A percentile compares a stretch with the other conserved stretches of the same genome.
These are phyloP conservation scores for Russula sp. DNA, from an alignment of 768 basidiomycete genomes.

Conservation along the genomic window DNA sequence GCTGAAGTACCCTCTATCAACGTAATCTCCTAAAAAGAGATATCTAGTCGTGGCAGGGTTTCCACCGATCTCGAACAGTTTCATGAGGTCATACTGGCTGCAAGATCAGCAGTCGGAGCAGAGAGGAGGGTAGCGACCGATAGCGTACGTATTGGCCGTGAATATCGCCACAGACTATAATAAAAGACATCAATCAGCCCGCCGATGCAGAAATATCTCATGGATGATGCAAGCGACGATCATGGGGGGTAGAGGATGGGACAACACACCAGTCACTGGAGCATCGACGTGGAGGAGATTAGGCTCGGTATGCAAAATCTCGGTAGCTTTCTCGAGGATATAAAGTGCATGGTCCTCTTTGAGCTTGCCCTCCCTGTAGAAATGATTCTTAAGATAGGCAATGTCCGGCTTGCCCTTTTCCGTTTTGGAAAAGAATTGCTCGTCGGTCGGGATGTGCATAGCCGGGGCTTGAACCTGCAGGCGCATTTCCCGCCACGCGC, in stretches of 20 bases:
- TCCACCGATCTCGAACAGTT: constrained; percentile 73
- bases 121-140: constrained; percentile 1
- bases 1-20: constrained; percentile 73
- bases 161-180: constrained; percentile 80
- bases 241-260: constrained; percentile 1
- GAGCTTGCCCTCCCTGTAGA: constrained; percentile 92
- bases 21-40: constrained; percentile 73
- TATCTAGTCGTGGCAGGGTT: constrained; percentile 72
- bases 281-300: constrained; percentile 95
- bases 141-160: constrained; percentile 95
- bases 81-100: constrained; percentile 70
- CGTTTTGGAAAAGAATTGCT: constrained; percentile 85
- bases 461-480: constrained; percentile 95
- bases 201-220: constrained; percentile 23
- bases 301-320: constrained; percentile 76
- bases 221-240: constrained; percentile 29
- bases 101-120: constrained; percentile 21
- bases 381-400: constrained; percentile 97
- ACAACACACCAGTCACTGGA: constrained; percentile 83
- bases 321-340: constrained; percentile 86
- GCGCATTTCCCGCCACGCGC: constrained; percentile 11
- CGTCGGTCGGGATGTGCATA: constrained; percentile 85
- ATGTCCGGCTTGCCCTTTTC: constrained; percentile 92
- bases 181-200: constrained; percentile 35
- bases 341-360: constrained; percentile 94